A percentile compares a stretch with the other conserved stretches of the same genome.
Evolutionary conservation across 331 rosid species (phyloP).

Genomic region (Telfairia occidentalis): DNA sequence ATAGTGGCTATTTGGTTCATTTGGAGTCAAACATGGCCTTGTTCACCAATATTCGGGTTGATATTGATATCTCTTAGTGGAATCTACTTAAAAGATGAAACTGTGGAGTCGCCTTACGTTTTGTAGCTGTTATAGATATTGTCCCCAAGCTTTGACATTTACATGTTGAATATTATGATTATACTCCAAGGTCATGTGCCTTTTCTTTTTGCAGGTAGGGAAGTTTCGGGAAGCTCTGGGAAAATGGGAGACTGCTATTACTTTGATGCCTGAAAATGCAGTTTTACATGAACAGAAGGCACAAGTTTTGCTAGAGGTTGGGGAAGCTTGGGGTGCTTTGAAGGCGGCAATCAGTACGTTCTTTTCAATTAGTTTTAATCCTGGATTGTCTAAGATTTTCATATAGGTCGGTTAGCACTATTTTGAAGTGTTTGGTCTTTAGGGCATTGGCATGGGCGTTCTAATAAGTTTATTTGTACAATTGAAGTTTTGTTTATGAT

Average conservation of each 20-base stretch:
- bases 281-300: constrained; percentile 79
- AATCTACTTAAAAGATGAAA: not conserved
- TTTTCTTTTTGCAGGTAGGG: constrained; percentile 42
- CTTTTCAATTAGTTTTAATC: not conserved
- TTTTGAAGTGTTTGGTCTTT: constrained; percentile 1
- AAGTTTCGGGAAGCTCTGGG: constrained; percentile 66
- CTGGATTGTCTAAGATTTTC: not conserved
- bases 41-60: not conserved
- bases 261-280: constrained; percentile 54
- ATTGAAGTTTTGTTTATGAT: not conserved
- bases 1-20: not conserved
- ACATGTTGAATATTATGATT: not conserved
- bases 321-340: constrained; percentile 82
- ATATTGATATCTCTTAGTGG: not conserved
- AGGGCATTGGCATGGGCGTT: not conserved
- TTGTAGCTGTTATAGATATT: not conserved
- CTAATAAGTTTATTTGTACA: not conserved
- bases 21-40: not conserved
- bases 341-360: constrained; percentile 68
- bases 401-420: not conserved
- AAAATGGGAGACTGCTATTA: constrained; percentile 86
- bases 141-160: not conserved
- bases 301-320: constrained; percentile 72
- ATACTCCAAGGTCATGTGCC: not conserved
- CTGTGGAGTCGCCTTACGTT: not conserved